Conservation (phyloP, 176 grass and related monocot genomes). For the Coix lacrymajobi region DNA sequence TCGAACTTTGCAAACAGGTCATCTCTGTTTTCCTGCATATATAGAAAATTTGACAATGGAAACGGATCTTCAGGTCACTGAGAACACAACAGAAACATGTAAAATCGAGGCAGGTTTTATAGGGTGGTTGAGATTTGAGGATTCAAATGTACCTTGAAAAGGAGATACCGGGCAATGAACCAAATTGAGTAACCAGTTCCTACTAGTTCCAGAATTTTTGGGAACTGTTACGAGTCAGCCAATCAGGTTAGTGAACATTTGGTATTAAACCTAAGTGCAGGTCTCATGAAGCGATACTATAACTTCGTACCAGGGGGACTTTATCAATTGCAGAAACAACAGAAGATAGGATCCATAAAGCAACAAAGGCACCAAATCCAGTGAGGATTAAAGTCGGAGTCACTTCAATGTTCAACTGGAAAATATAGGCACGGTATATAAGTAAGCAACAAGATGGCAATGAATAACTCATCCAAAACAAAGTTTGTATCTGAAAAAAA, state of each 20-base stretch:
- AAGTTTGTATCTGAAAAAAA: background rate
- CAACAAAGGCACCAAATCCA: conserved; percentile 46
- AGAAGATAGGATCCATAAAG: conserved; percentile 52
- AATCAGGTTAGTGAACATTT: conserved; percentile 8
- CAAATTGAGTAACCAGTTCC: conserved; percentile 59
- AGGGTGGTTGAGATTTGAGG: background rate
- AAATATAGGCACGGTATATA: background rate
- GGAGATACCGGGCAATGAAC: conserved; percentile 48
- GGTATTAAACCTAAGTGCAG: background rate
- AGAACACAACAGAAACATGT: background rate
- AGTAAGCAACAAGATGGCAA: background rate
- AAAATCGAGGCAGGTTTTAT: background rate
- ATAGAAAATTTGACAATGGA: background rate
- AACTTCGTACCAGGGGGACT: conserved; percentile 73
- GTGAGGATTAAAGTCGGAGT: conserved; percentile 48
- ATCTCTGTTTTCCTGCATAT: conserved; percentile 61
- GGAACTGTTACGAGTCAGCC: conserved; percentile 48
- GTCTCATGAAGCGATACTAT: background rate
- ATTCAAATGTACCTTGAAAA: conserved; percentile 51
- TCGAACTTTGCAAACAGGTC: conserved; percentile 43
- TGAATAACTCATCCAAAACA: background rate
- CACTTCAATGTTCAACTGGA: conserved; percentile 73
- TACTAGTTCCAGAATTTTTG: conserved; percentile 64
- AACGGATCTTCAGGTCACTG: background rate
- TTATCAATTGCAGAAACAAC: conserved; percentile 71